Base-by-base conservation (phyloP, 163 green algal species). In the Chlamydomonas reinhardtii region DNA sequence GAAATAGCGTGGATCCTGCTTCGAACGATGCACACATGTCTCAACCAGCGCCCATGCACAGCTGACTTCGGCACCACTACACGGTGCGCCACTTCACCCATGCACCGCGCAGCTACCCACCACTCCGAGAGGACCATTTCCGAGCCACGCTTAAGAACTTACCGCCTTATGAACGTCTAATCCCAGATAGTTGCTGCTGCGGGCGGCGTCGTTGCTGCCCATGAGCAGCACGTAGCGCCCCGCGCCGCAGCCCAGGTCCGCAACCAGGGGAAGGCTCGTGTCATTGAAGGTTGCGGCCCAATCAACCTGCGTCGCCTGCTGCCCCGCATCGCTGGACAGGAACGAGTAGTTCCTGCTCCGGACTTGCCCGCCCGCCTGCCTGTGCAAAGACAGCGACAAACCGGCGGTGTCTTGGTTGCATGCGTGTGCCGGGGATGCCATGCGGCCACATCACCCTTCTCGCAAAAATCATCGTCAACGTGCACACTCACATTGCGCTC, bases 391-490 rank as follows among this genome's bases (percentile, higher is more conserved):
- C 32, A 71, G 71, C 4, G 29, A 29, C 22, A 43, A 76, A 68
- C 56, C n/a, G 78, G 25, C 52, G 24, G 48, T 14, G 48, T 56
- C 39, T 32, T 64, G n/a, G 35, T 48, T 20, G 29, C 35, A 59
- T 66, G 15, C n/a, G 15, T 25, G 39, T n/a, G n/a, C n/a, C n/a
- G n/a, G n/a, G n/a, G n/a, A n/a, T n/a, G n/a, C n/a, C n/a, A n/a
- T n/a, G n/a, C n/a, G n/a, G n/a, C n/a, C n/a, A n/a, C n/a, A n/a
- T n/a, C n/a, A n/a, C n/a, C n/a, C n/a, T n/a, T n/a, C n/a, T n/a
- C n/a, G 5, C n/a, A 32, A 24, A 59, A 0, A 29, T 1, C 92
- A 95, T 69, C 83, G 90, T 37, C 48, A 89, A 25, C 76, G 48
- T 19, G 11, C 48, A 56, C 17, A 77, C 78, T 43, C 34, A 86